Base-by-base conservation (phyloP, 768 basidiomycete genomes). In the Mycena epipterygia region DNA sequence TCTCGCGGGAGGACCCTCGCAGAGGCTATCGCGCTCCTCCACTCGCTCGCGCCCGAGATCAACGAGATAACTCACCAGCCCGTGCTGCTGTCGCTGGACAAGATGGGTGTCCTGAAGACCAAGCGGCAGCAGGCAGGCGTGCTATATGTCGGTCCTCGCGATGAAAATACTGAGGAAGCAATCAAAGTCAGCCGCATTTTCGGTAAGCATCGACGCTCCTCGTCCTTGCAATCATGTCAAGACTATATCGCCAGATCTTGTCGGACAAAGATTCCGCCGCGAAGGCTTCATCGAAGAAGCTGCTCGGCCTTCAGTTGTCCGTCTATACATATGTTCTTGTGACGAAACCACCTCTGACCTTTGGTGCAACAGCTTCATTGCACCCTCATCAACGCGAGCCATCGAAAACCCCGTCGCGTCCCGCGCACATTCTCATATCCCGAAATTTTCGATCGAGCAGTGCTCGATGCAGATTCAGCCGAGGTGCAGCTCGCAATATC, bases 121-220 rank as follows among this genome's bases (percentile, higher is more conserved):
- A 23, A 73, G 82, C 74, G 73, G 2, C 67, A 82, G 23, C 60
- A 73, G 48, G 89, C 89, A 7, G 86, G 89, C 62, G 88, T 91
- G 25, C 81, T 92, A 29, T 91, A 86, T 82, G 71, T 86, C 14
- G 89, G 88, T 1, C 90, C 91, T 1, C 65, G 77, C 8, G 68
- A 76, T 53, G 79, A 83, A 60, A 72, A 74, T 13, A 79, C 81
- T 37, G 71, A 76, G 12, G 66, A 78, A 27, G 68, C 51, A 12
- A 21, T 19, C 32, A 74, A 74, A 49, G 59, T 70, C 6, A 21
- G 30, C 14, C 72, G 63, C 29, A 67, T 72, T 23, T 61, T 72
- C 16, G 68, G 68, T 70, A 57, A 5, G 64, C 17, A 11, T 44
- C 8, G 12, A 29, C 17, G 7, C 9, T 37, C 8, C 27, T n/a